Conservation (phyloP, 768 basidiomycete species). For the Lactarius pseudohatsudake region DNA sequence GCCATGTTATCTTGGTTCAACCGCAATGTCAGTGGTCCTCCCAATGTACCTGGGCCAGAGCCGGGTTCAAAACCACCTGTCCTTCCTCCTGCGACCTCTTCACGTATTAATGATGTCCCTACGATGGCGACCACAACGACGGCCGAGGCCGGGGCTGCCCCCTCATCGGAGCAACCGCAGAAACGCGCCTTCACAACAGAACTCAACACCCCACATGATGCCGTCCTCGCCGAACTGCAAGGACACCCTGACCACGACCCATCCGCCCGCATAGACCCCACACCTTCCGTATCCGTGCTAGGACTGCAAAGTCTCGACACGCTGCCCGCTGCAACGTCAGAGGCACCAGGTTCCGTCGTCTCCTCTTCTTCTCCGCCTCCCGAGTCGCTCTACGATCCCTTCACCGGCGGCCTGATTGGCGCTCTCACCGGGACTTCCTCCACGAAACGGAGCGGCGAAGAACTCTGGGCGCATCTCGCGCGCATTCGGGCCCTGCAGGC, state of each 20-base stretch:
- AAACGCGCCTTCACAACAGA: conserved; percentile 33
- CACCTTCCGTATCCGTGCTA: conserved; percentile 7
- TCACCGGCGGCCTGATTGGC: conserved; percentile 47
- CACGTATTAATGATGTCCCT: not conserved
- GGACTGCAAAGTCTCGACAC: conserved; percentile 19
- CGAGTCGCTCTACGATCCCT: conserved; percentile 47
- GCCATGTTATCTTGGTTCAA: conserved; percentile 24
- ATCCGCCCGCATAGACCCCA: conserved; percentile 25
- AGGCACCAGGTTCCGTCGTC: conserved; percentile 24
- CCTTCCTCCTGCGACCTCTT: not conserved
- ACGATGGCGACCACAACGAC: not conserved
- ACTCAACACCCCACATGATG: conserved; percentile 61
- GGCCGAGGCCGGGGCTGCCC: not conserved
- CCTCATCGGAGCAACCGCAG: conserved; percentile 30
- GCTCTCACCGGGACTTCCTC: conserved; percentile 32
- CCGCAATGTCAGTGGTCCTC: conserved; percentile 4
- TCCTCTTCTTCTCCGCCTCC: conserved; percentile 29
- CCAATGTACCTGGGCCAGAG: conserved; percentile 2
- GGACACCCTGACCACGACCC: conserved; percentile 32
- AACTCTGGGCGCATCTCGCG: conserved; percentile 66
- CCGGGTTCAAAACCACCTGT: not conserved
- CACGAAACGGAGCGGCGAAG: conserved; percentile 37
- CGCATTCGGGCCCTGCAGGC: conserved; percentile 71
- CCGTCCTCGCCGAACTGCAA: conserved; percentile 54
- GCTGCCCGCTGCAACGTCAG: conserved; percentile 27